Base-by-base conservation (phyloP, 179 eudicot species). In the Kewa caespitosa region DNA sequence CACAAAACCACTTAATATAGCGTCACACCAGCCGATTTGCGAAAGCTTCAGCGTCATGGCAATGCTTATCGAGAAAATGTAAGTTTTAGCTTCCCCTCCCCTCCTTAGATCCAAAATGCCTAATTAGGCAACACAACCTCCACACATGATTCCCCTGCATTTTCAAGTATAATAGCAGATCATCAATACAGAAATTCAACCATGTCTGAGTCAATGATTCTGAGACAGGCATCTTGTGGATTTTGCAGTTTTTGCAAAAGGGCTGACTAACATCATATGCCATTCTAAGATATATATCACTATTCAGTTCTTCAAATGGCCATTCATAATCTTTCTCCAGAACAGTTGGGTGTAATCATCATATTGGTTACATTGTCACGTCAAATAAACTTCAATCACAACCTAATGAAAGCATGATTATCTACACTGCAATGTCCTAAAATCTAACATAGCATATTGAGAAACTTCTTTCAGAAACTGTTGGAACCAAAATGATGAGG, bases 91-190 rank as follows among this genome's bases (percentile, higher is more conserved):
- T 23, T 27, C 72, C 52, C 63, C 63, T 67, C 64, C 43, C 54
- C 33, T 67, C 64, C 43, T 43, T 27, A 22, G 33, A 17, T 32
- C 68, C 23, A 9, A 30, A 62, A 69, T 27, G 12, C n/a, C 43
- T 38, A 61, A 34, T 66, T 82, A 82, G n/a, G 89, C 88, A 79
- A 73, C 88, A 41, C 96, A 91, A n/a, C 92, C 96, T 68, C 96
- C 91, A 75, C 96, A 91, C 67, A 91, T 85, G 28, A 91, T 85
- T 38, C 91, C 88, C 89, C 91, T 86, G 80, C 89, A 83, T 60
- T 65, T 73, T 42, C 8, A 73, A 54, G 32, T 34, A 36, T 27
- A 9, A 36, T n/a, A 59, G 32, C 25, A 72, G 33, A 72, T 27
- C 32, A 27, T 72, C 33, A 72, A 8, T 14, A 22, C 13, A 27